These are phyloP conservation scores for Candida bentonensis DNA, from an alignment of 805 yeast species.

Conservation along the genomic window DNA sequence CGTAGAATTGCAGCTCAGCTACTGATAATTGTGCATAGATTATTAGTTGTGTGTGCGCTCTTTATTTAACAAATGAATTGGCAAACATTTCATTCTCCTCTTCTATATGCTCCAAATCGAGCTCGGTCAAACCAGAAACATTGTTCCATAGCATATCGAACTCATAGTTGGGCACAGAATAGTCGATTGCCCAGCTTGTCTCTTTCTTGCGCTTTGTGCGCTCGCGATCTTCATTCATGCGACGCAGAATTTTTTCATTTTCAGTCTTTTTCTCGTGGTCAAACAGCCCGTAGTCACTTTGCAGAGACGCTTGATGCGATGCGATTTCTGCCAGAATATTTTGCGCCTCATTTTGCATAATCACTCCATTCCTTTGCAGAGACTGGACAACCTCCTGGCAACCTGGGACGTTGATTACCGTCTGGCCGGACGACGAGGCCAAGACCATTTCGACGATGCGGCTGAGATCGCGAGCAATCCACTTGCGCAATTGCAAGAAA, in stretches of 20 bases:
- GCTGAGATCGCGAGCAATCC: constrained; percentile 18
- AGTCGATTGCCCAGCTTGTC: constrained; percentile 50
- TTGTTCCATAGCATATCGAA: constrained; percentile 33
- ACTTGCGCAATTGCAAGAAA: constrained; percentile 12
- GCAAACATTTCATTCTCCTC: constrained; percentile 37
- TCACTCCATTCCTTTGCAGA: constrained; percentile 1
- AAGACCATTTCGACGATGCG: constrained; percentile 14
- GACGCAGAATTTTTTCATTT: constrained; percentile 42
- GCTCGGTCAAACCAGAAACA: constrained; percentile 24
- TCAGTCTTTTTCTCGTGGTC: constrained; percentile 15
- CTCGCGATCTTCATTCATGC: constrained; percentile 92
- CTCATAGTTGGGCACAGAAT: constrained; percentile 34
- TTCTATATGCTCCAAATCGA: constrained; percentile 36
- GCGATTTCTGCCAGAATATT: neutral
- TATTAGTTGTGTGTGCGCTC: too few relatives aligned
- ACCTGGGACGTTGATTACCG: neutral
- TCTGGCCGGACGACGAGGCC: constrained; percentile 9
- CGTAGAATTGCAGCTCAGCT: too few relatives aligned
- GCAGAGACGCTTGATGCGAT: constrained; percentile 4
- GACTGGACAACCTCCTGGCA: neutral
- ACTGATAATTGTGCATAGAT: too few relatives aligned
- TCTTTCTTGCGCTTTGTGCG: constrained; percentile 73
- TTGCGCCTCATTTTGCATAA: neutral
- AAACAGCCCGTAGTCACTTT: constrained; percentile 3
- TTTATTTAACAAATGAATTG: neutral